Base-by-base conservation (phyloP, 1,284 basidiomycete species). In the Ustilago trichophora region DNA sequence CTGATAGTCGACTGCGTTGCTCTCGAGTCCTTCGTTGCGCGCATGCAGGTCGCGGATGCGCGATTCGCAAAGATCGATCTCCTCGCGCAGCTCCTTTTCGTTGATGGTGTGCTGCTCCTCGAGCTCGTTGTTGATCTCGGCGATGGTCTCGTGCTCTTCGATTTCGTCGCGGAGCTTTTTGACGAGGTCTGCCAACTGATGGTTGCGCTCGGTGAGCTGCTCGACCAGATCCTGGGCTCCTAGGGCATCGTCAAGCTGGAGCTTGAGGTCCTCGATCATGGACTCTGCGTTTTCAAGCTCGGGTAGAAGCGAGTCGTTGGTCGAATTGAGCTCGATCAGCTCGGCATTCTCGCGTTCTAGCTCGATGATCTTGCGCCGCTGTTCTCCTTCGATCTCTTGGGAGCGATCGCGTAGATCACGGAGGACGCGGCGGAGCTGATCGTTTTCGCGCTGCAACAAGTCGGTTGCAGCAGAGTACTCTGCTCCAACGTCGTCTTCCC, bases 151-250 rank as follows among this genome's bases (percentile, higher is more conserved):
- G 13, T 97, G 87, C 77, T 98, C 95, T 78, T 98, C 95, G 46
- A 98, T 93, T 0, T 91, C 91, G 50, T 91, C 89, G 6, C 90
- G 87, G 90, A 98, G 93, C 83, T 96, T 92, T 77, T 98, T 95
- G 69, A 98, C 50, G 22, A 92, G 87, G 91, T 95, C 91, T 91
- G 77, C 27, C 27, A 75, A 47, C 51, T 58, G 87, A 19, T 97
- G 85, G 80, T 98, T 98, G 22, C 93, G 88, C 78, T 98, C 96
- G 0, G 95, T 98, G 31, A 99, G 85, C 76, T 93, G 90, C 37
- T 97, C 93, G 6, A 98, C 87, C 86, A 99, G 90, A 66, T 98
- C 96, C 81, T 98, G 94, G 0, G 93, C 93, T 16, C 91, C 92
- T 2, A 96, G 85, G 0, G 96, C 92, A 80, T 95, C 93, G 77